These are phyloP conservation scores for Cyclocybe aegerita DNA, from an alignment of 768 basidiomycete genomes.

Conservation along the genomic window DNA sequence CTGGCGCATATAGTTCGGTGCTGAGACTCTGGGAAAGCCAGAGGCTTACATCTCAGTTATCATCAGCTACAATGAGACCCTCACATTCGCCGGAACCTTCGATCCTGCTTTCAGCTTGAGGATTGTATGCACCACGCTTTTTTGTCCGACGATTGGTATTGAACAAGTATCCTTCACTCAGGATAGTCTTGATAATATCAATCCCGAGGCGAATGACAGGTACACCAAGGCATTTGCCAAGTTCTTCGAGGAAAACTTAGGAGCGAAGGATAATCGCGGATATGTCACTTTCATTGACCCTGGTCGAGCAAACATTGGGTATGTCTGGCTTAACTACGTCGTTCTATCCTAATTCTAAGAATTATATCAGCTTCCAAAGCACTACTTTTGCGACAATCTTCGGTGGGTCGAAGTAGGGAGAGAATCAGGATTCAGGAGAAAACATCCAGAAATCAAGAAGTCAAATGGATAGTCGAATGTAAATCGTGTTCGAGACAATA, in stretches of 20 bases:
- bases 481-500: no score
- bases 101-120: constrained; percentile 64
- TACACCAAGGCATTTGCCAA: constrained; percentile 58
- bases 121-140: constrained; percentile 42
- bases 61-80: constrained; percentile 55
- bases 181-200: constrained; percentile 59
- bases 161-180: constrained; percentile 18
- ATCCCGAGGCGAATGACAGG: constrained; percentile 40
- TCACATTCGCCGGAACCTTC: constrained; percentile 61
- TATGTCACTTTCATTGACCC: constrained; percentile 62
- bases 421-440: not conserved
- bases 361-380: constrained; percentile 32
- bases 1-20: constrained; percentile 41
- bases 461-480: no score
- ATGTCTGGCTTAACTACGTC: constrained; percentile 12
- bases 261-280: constrained; percentile 48
- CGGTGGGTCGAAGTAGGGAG: constrained; percentile 16
- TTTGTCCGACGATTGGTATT: not conserved
- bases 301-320: constrained; percentile 50
- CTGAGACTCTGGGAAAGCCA: constrained; percentile 53
- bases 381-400: constrained; percentile 49
- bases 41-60: constrained; percentile 53
- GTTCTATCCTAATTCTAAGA: not conserved
- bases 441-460: not conserved
- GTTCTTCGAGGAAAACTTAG: constrained; percentile 56